These are phyloP conservation scores for Pilasporangium apinafurcum DNA, from an alignment of 352 stramenopile species.

Conservation along the genomic window DNA sequence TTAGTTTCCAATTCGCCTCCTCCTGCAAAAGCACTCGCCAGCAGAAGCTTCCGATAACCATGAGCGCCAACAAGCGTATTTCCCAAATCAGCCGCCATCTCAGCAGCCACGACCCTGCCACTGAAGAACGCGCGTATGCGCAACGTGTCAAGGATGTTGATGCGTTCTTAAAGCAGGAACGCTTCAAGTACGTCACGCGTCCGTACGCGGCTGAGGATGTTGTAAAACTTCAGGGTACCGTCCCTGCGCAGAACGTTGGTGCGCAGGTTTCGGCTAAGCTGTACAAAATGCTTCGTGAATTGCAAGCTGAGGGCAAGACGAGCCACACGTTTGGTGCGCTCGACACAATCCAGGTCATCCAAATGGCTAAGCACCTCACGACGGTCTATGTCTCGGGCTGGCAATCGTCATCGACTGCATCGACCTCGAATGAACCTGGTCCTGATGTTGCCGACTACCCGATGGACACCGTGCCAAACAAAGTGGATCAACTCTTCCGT, in stretches of 20 bases:
- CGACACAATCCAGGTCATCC: conserved; percentile 94
- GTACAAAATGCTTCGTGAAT: conserved; percentile 82
- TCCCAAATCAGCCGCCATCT: conserved; percentile 67
- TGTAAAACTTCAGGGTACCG: conserved; percentile 80
- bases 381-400: conserved; percentile 97
- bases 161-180: conserved; percentile 63
- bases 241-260: conserved; percentile 39
- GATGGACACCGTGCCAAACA: conserved; percentile 97
- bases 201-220: conserved; percentile 79
- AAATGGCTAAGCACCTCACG: conserved; percentile 93
- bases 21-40: conserved; percentile 10
- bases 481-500: conserved; percentile 97
- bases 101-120: conserved; percentile 38
- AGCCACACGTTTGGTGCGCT: conserved; percentile 87
- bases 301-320: conserved; percentile 71
- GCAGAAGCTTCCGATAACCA: conserved; percentile 7
- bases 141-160: conserved; percentile 70
- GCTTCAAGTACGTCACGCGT: conserved; percentile 77
- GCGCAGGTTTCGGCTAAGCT: conserved; percentile 70
- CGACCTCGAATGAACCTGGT: conserved; percentile 93
- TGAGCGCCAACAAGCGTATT: conserved; percentile 70
- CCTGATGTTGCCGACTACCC: conserved; percentile 98
- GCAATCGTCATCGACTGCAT: conserved; percentile 94
- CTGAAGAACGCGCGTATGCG: conserved; percentile 55
- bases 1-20: conserved; percentile 44